These are phyloP conservation scores for Penicillium psychrofluorescens DNA, from an alignment of 495 filamentous ascomycete genomes.

Conservation along the genomic window DNA sequence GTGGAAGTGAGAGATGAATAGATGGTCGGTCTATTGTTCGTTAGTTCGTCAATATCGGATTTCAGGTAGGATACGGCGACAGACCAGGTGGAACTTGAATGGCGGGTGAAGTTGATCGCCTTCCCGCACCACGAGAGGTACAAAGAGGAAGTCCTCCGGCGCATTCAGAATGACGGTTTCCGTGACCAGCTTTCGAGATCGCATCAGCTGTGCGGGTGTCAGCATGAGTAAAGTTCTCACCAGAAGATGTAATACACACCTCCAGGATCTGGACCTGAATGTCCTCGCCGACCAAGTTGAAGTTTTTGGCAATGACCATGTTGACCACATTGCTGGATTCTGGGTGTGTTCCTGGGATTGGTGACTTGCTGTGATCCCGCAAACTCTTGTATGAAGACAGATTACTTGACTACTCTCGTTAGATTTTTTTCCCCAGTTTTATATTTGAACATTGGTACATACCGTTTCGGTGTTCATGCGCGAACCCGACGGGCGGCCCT, in stretches of 20 bases:
- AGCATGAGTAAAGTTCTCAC: background rate
- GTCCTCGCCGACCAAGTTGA: constrained; percentile 58
- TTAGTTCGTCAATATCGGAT: background rate
- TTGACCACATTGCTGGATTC: constrained; percentile 57
- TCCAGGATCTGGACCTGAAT: constrained; percentile 87
- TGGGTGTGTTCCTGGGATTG: constrained; percentile 6
- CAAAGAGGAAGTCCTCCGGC: constrained; percentile 73
- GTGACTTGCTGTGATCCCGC: constrained; percentile 16
- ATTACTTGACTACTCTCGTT: constrained; percentile 16
- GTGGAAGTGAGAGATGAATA: constrained; percentile 87
- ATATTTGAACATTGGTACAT: background rate
- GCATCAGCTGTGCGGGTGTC: constrained; percentile 56
- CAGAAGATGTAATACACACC: constrained; percentile 23
- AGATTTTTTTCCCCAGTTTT: background rate
- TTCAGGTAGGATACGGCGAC: background rate
- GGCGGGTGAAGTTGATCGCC: constrained; percentile 18
- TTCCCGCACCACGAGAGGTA: constrained; percentile 55
- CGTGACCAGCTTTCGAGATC: constrained; percentile 68
- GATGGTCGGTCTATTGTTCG: constrained; percentile 60
- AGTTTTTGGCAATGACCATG: constrained; percentile 72
- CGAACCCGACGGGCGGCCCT: constrained; percentile 10
- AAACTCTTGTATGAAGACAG: constrained; percentile 10
- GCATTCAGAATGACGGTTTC: constrained; percentile 62
- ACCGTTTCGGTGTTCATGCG: constrained; percentile 15
- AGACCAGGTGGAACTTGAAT: constrained; percentile 43